Base-by-base conservation (phyloP, 2,329 filamentous ascomycete genomes). In the Lasiodiplodia sp. region DNA sequence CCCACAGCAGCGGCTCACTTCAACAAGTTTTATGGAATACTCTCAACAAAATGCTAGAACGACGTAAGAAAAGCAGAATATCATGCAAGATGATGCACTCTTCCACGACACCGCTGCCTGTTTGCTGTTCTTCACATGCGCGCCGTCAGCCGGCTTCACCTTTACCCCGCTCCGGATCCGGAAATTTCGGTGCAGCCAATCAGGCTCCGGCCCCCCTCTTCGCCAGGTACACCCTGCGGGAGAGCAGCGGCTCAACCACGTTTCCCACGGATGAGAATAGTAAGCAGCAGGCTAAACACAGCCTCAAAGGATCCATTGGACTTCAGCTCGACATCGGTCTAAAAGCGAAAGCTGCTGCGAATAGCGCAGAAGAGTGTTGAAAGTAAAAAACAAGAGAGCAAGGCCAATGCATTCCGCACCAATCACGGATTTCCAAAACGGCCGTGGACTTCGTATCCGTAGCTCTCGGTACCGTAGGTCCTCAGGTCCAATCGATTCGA, bases 121-220 rank as follows among this genome's bases (percentile, higher is more conserved):
- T 47, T n/a, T n/a, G 44, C 44, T 47, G 44, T 25, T 53, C 51
- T 53, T 53, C 51, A 53, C 51, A 53, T 53, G 51, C 44, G 18
- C 7, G 18, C n/a, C 6, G 44, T 21, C 3, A 3, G 44, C 44
- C 51, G 11, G 14, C 23, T 25, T 25, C 21, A 12, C 14, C 51
- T n/a, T 25, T 31, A 18, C 51, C 51, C 51, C 51, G 51, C 51
- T 53, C 51, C 51, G 51, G 23, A 53, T 53, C 25, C 14, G 51
- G 51, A 31, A 53, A 53, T 31, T 31, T 53, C 28, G 51, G 51
- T 31, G 2, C 23, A 31, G 25, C 51, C 51, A 53, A 53, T 31
- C 25, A 53, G 23, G 12, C 23, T 11, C 25, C 4, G 28, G 51
- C 3, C 7, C 14, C 11, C 44, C 44, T 18, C 7, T 16, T 10